These are phyloP conservation scores for Yarrowia alimentaria DNA, from an alignment of 805 yeast genomes.

Conservation along the genomic window DNA sequence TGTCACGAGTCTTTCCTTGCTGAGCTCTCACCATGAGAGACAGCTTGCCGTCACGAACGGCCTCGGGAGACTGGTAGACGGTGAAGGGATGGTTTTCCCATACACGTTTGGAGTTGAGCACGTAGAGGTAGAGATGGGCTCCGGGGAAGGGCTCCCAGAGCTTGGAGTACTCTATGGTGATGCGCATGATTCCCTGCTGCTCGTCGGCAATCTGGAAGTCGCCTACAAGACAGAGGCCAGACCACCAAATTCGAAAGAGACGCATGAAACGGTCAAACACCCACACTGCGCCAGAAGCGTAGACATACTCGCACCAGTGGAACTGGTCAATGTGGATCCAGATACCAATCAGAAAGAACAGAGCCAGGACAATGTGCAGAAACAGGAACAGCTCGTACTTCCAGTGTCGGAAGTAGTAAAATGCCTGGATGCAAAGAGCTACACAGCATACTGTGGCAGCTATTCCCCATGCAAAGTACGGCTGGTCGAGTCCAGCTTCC, in stretches of 20 bases:
- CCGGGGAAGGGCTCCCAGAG: conserved; percentile 55
- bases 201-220: conserved; percentile 24
- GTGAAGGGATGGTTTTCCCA: conserved; percentile 81
- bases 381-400: conserved; percentile 60
- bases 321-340: conserved; percentile 54
- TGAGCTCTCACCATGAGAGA: conserved; percentile 29
- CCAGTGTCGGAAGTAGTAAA: conserved; percentile 50
- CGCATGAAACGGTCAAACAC: conserved; percentile 63
- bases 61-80: conserved; percentile 30
- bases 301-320: conserved; percentile 50
- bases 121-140: conserved; percentile 55
- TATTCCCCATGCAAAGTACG: conserved; percentile 42
- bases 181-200: conserved; percentile 31
- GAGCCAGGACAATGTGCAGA: conserved; percentile 56
- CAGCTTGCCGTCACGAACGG: conserved; percentile 29
- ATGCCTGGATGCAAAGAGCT: conserved; percentile 49
- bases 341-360: conserved; percentile 51
- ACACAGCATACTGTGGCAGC: conserved; percentile 46
- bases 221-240: conserved; percentile 47
- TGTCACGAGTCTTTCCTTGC: conserved; percentile 31
- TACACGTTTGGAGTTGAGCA: conserved; percentile 50
- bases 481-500: not conserved
- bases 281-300: conserved; percentile 66
- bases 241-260: conserved; percentile 51
- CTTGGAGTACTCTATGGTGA: conserved; percentile 43